Base-by-base conservation (phyloP, 352 stramenopile genomes). In the Phytopythium mirpurense region DNA sequence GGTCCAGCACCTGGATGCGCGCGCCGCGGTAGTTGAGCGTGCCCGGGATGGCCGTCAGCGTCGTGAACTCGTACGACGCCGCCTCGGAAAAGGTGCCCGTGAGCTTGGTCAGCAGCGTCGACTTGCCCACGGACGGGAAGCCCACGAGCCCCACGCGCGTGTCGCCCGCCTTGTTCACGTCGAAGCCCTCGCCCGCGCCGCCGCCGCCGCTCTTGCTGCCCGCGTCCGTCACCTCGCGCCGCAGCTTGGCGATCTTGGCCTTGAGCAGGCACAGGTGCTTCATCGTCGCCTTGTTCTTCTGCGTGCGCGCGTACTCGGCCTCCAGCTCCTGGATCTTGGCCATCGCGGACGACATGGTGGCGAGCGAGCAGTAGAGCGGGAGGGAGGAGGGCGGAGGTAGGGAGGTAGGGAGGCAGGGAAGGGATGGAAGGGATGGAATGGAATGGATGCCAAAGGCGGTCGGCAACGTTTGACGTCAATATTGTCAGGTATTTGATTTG, bases 231-330 rank as follows among this genome's bases (percentile, higher is more conserved):
- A 98, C 67, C 63, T 98, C 93, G 45, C 86, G 93, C 26, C 93
- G 86, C 48, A 99, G 71, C 78, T 98, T 98, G 57, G 96, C 94
- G 60, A 99, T 95, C 68, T 98, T 98, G 56, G 95, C 96, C 78
- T 99, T 99, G 47, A 99, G 81, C 50, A 98, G 84, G 62, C 96
- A 97, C 63, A 99, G 71, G 55, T 99, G 97, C 79, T 98, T 98
- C 77, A 98, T 98, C 2, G 97, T 99, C 41, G 97, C 97, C 79
- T 99, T 99, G 75, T 99, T 99, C 82, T 99, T 99, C 84, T 99
- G 97, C 66, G 96, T 99, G 57, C 96, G 80, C 47, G 90, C 83
- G 81, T 99, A 98, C 81, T 99, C 84, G 42, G 67, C 47, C 65
- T 95, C 82, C 47, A 95, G 67, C 66, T 93, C 82, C 51, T 82